Percentiles rank a stretch among this genome's conserved stretches.
Conservation (phyloP, 306 rosid genomes). For the Heteromeles arbutifolia region DNA sequence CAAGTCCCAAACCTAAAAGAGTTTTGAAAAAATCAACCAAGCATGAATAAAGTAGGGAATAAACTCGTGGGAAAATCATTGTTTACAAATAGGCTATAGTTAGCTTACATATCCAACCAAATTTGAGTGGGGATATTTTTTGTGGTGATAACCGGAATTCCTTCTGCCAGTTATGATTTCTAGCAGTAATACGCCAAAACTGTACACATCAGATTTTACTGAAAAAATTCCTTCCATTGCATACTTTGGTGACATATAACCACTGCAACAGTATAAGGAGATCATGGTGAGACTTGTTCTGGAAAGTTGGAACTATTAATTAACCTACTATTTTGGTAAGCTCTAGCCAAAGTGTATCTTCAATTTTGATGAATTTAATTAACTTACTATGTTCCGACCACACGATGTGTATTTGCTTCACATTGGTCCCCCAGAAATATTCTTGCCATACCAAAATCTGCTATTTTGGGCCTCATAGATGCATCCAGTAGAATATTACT, state of each 20-base stretch:
- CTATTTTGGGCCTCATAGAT: slow-evolving; percentile 50
- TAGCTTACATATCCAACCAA: slow-evolving; percentile 59
- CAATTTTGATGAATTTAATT: slow-evolving; percentile 12
- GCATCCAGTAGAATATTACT: slow-evolving; percentile 50
- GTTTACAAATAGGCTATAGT: not conserved
- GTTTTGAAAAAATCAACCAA: not conserved
- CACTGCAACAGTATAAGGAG: not conserved
- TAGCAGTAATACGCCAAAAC: slow-evolving; percentile 50
- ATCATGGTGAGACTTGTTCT: slow-evolving; percentile 10
- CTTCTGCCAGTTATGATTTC: slow-evolving; percentile 59
- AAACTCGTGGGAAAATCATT: too few relatives aligned
- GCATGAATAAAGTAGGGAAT: not conserved
- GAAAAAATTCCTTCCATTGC: slow-evolving; percentile 62
- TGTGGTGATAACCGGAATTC: slow-evolving; percentile 32
- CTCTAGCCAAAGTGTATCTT: too few relatives aligned
- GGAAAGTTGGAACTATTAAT: too few relatives aligned
- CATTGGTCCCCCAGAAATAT: slow-evolving; percentile 43
- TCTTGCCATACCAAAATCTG: slow-evolving; percentile 77
- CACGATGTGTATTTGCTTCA: slow-evolving; percentile 43
- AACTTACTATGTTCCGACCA: slow-evolving; percentile 70
- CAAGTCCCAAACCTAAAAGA: not conserved
- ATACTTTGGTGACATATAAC: slow-evolving; percentile 39
- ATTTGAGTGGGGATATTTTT: slow-evolving; percentile 21
- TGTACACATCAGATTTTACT: slow-evolving; percentile 41
- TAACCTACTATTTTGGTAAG: too few relatives aligned